Evolutionary conservation across 345 rosid species (phyloP), one percentile per base, ranked within the genome.

Genomic region (Euclidium syriacum): DNA sequence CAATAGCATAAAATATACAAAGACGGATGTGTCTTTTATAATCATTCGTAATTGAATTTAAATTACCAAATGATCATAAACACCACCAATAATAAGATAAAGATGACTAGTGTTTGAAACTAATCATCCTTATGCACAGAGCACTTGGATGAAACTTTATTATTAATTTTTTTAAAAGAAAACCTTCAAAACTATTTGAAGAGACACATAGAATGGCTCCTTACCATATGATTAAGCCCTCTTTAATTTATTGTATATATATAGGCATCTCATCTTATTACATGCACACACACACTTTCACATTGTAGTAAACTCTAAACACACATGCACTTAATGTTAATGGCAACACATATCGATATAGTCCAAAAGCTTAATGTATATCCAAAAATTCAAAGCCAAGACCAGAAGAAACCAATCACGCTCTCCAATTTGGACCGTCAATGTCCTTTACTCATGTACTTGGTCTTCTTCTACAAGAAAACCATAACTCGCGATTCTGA

Each of bases 361-460:
- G 29, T 48, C 64, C 74, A 54, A 63, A 70, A 70, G 58, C 5
- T 63, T 47, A 25, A 70, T 63, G 70, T 55, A 4, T 63, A 55
- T 63, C 70, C 74, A 30, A 54, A 23, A 43, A 16, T 23, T 55
- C 58, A 70, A 70, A 62, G 53, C 55, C 56, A 62, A 34, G 57
- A 68, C 48, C 47, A 60, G 29, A 69, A 70, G 64, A 70, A 63
- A 40, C 29, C 32, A 12, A 47, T 85, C 30, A 73, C 34, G 35
- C 79, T 81, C 24, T 83, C 91, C 17, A 78, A 78, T 64, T 75
- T 85, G 74, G 91, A 85, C 74, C 68, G 88, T 65, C 91, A 85
- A 58, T 83, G 88, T 73, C 86, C 91, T 10, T 30, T 57, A 40
- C 86, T 75, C 46, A 79, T 83, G 92, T 79, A 79, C 73, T 41